A percentile compares a stretch with the other conserved stretches of the same genome.
Evolutionary conservation across 768 basidiomycete species (phyloP).

Genomic region (Kwoniella botswanensis): DNA sequence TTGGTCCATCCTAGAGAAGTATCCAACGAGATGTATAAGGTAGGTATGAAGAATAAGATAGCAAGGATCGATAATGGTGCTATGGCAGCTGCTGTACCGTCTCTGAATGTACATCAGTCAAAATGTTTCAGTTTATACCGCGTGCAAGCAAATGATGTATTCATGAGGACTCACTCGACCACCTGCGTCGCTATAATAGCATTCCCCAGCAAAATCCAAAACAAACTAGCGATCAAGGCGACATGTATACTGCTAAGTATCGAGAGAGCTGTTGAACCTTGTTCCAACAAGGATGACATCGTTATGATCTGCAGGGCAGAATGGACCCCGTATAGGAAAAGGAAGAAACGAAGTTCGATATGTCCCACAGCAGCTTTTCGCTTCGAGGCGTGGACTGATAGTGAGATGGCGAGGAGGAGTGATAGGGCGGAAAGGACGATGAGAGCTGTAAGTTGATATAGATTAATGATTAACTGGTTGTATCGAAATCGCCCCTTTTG

Average conservation of each 20-base stretch:
- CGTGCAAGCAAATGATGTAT: conserved; percentile 6
- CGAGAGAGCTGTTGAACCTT: conserved; percentile 74
- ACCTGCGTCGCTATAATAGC: conserved; percentile 65
- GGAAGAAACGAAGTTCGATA: conserved; percentile 56
- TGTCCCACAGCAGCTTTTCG: conserved; percentile 86
- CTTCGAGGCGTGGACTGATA: conserved; percentile 67
- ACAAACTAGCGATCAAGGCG: conserved; percentile 74
- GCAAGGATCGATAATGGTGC: conserved; percentile 68
- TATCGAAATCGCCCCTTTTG: no score
- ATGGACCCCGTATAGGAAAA: conserved; percentile 62
- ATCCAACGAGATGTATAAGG: conserved; percentile 84
- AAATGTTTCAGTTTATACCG: neutral
- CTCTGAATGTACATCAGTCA: conserved; percentile 29
- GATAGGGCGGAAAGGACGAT: conserved; percentile 79
- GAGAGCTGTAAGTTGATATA: conserved; percentile 64
- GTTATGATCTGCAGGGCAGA: conserved; percentile 76
- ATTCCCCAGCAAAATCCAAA: conserved; percentile 65
- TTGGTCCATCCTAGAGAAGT: conserved; percentile 71
- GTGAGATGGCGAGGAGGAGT: conserved; percentile 65
- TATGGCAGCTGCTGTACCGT: conserved; percentile 55
- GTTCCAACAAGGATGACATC: conserved; percentile 76
- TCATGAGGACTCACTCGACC: conserved; percentile 76
- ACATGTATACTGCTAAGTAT: conserved; percentile 79
- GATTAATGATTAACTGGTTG: neutral
- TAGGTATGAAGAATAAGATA: conserved; percentile 74